phyloP scores from a whole-genome alignment of 257 asterid genomes.

The Mitragyna speciosa region DNA sequence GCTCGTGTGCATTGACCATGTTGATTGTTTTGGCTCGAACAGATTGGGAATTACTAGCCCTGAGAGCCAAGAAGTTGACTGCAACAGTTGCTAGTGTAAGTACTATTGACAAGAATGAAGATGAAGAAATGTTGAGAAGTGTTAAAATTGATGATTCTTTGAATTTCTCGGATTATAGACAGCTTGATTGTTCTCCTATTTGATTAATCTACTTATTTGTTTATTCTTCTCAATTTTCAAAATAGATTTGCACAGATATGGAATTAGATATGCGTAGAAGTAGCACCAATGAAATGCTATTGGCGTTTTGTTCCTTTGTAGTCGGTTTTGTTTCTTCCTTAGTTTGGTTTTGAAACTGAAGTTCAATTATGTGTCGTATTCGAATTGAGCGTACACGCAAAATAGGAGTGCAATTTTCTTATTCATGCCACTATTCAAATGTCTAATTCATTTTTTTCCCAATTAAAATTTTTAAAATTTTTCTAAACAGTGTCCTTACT shows the following conservation, averaged over 20 bases:
- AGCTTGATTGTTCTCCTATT: slow-evolving; percentile 6
- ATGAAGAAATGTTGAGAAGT: not conserved
- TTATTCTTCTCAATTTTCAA: not conserved
- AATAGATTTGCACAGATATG: not conserved
- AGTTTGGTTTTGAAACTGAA: not conserved
- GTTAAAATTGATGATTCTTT: not conserved
- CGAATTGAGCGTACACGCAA: not conserved
- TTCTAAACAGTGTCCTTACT: too few relatives aligned
- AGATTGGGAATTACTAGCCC: slow-evolving; percentile 38
- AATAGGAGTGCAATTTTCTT: not conserved
- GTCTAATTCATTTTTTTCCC: not conserved
- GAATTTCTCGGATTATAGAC: slow-evolving; percentile 13
- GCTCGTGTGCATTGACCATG: slow-evolving; percentile 41
- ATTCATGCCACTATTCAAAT: not conserved
- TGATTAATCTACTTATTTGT: not conserved
- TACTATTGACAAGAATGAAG: slow-evolving; percentile 5
- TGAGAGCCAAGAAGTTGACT: slow-evolving; percentile 39
- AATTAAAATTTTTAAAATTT: not conserved
- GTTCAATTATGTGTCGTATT: not conserved
- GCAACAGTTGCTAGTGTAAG: slow-evolving; percentile 8
- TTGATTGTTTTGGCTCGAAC: slow-evolving; percentile 29
- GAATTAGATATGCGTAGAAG: not conserved
- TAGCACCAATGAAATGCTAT: not conserved
- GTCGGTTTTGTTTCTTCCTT: not conserved
- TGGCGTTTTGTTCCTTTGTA: not conserved